Base-by-base conservation (phyloP, 805 yeast genomes). In the Tetrapisispora taiwanensis region DNA sequence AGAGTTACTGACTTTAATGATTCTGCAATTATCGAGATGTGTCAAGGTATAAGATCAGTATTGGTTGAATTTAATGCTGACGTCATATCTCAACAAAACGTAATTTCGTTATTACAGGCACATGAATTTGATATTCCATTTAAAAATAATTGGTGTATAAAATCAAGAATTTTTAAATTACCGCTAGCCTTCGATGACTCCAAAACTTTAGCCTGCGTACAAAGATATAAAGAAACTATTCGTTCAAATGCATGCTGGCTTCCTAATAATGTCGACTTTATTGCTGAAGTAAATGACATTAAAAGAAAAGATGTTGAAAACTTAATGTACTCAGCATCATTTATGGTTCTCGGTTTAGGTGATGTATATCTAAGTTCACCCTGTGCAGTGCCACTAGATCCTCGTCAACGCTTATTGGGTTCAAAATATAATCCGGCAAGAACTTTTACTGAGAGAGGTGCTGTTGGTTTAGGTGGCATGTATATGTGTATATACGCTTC, bases 311-410 rank as follows among this genome's bases (percentile, higher is more conserved):
- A 78, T 43, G 90, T 92, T 43, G 73, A 80, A 49, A 85, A 86
- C 53, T 80, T 90, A 82, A 66, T 92, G 59, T 90, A 88, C 68
- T 70, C 84, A 36, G 97, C 97, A 5, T 74, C 89, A 59, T 92
- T 83, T 72, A 71, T 92, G 68, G 97, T 92, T 7, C 71, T 90
- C 50, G 98, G 97, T 44, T 76, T 90, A 43, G 98, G 97, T 60
- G 98, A 92, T 66, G 97, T 92, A 24, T 90, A 89, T 68, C 73
- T 92, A 54, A 97, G 97, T 40, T 96, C 98, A 3, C 98, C 98
- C 26, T 89, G 97, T 72, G 97, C 97, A 1, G 95, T 90, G 53
- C 97, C 98, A 32, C 75, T 90, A 54, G 97, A 92, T 63, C 98
- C 98, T 46, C 80, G 97, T 58, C 97, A 89, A 57, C 76, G 97